Evolutionary conservation across 2,329 filamentous ascomycete species (phyloP).

Genomic region (Colletotrichum tabaci): DNA sequence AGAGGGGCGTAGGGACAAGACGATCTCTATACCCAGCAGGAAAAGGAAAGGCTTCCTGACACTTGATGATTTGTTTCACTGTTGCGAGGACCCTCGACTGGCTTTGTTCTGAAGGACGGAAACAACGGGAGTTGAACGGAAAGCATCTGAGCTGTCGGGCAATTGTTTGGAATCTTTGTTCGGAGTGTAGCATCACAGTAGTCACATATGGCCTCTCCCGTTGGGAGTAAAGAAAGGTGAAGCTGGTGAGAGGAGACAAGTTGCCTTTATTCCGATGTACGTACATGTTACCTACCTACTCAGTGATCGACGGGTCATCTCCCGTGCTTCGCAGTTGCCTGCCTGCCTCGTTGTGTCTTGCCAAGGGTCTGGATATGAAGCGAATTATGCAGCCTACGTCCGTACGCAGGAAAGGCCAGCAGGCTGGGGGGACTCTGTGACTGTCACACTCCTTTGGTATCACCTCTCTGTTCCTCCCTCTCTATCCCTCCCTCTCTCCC

Average conservation of each 20-base stretch:
- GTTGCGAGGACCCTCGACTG: not conserved
- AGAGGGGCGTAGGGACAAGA: not conserved
- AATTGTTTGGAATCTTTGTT: not conserved
- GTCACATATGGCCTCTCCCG: constrained; percentile 6
- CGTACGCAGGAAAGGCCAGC: constrained; percentile 7
- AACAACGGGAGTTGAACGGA: constrained; percentile 16
- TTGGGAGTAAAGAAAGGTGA: not conserved
- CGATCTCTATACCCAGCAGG: not conserved
- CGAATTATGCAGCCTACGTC: not conserved
- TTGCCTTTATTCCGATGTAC: not conserved
- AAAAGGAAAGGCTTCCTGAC: constrained; percentile 7
- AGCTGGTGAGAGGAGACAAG: not conserved
- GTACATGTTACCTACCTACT: not conserved
- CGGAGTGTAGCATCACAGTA: constrained; percentile 1
- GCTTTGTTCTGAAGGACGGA: constrained; percentile 2
- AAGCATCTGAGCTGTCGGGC: not conserved
- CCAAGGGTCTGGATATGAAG: constrained; percentile 8
- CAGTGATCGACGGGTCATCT: constrained; percentile 3
- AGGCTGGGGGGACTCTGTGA: not conserved
- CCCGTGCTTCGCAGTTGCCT: not conserved
- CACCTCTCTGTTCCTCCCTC: not conserved
- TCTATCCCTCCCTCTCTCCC: not conserved
- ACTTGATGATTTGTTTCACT: constrained; percentile 10
- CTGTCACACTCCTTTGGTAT: not conserved
- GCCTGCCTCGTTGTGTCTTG: constrained; percentile 6